Evolutionary conservation across 106 monocot species (phyloP).

Genomic region (Amphibolis antarctica): DNA sequence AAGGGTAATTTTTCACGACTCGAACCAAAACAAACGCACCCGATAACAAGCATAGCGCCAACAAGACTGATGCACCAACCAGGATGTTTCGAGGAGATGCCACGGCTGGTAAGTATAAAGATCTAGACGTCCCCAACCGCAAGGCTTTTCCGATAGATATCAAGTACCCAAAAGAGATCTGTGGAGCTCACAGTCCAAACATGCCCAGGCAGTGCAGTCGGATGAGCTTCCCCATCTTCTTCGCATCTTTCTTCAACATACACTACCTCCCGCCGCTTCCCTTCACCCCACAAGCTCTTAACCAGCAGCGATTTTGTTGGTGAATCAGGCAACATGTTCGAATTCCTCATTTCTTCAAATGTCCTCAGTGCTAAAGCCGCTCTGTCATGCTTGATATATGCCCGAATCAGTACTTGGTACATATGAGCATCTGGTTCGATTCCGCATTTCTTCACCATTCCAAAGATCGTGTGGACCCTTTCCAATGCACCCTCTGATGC

Average conservation of each 20-base stretch:
- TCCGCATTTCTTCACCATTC: constrained; percentile 49
- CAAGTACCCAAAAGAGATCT: constrained; percentile 37
- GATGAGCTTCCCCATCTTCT: constrained; percentile 29
- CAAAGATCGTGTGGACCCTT: constrained; percentile 53
- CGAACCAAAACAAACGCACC: too few species aligned
- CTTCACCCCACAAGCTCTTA: constrained; percentile 88
- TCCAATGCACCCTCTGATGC: constrained; percentile 54
- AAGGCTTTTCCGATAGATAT: constrained; percentile 48
- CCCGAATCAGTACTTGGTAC: constrained; percentile 46
- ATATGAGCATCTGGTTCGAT: constrained; percentile 51
- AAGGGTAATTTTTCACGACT: too few species aligned
- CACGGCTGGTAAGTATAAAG: too few species aligned
- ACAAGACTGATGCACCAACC: too few species aligned
- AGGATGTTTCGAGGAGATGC: too few species aligned
- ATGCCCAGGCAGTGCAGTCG: constrained; percentile 48
- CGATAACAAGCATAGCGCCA: too few species aligned
- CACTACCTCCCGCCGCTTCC: constrained; percentile 71
- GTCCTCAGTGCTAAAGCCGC: constrained; percentile 54
- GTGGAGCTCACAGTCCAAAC: constrained; percentile 69
- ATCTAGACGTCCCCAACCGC: too few species aligned
- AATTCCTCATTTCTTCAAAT: constrained; percentile 72
- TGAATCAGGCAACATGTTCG: constrained; percentile 26
- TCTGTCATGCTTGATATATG: constrained; percentile 52
- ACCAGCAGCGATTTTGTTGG: constrained; percentile 50
- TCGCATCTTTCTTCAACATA: constrained; percentile 69